Conservation (phyloP, 495 filamentous ascomycete species). For the Trichoderma orchidacearum region DNA sequence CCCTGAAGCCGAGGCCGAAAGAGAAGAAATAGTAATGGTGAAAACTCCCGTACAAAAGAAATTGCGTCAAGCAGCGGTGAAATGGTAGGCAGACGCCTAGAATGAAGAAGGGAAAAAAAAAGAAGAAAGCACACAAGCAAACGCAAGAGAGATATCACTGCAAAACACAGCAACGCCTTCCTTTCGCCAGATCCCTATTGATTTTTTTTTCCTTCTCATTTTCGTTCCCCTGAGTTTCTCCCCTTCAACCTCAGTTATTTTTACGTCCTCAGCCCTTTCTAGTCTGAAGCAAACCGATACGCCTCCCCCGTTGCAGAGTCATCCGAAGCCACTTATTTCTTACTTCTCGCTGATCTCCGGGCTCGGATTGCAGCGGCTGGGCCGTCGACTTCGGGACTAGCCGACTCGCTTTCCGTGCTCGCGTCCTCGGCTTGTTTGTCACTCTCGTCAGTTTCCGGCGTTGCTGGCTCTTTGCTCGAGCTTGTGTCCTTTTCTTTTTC, state of each 20-base stretch:
- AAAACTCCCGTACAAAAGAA: too few species aligned
- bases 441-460: background rate
- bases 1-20: too few species aligned
- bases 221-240: background rate
- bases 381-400: background rate
- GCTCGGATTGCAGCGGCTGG: background rate
- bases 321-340: background rate
- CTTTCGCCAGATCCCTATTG: background rate
- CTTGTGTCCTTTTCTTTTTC: background rate
- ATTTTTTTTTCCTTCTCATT: background rate
- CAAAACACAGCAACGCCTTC: background rate
- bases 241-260: background rate
- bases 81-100: too few species aligned
- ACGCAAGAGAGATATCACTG: background rate
- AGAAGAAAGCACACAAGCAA: background rate
- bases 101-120: background rate
- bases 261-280: background rate
- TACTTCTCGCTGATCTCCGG: background rate
- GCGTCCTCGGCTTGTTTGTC: background rate
- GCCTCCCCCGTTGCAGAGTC: background rate
- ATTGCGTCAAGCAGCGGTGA: background rate
- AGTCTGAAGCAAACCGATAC: background rate
- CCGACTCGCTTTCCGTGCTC: background rate
- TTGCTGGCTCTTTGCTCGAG: background rate
- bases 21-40: too few species aligned